Conservation (phyloP, 768 basidiomycete species). For the Melanogaster broomeanus region DNA sequence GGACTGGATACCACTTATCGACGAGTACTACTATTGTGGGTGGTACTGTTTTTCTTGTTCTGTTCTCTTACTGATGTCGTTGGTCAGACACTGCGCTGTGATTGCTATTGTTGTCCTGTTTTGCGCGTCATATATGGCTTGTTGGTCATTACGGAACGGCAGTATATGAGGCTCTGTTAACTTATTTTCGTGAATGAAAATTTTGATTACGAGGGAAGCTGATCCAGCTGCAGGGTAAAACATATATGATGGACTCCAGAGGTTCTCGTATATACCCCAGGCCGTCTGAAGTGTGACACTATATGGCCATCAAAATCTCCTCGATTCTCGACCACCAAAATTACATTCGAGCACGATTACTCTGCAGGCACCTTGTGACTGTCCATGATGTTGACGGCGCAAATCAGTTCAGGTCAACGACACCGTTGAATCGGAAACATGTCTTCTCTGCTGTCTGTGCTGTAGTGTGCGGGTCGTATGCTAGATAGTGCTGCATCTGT, state of each 20-base stretch:
- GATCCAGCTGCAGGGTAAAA: no score
- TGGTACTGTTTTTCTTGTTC: not conserved
- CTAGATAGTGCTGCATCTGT: not conserved
- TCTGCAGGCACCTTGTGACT: constrained; percentile 50
- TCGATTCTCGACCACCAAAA: not conserved
- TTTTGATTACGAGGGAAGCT: no score
- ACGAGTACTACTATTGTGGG: constrained; percentile 92
- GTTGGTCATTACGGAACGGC: not conserved
- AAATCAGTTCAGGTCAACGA: constrained; percentile 43
- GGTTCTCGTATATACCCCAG: no score
- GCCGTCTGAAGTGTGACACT: no score
- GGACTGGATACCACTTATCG: constrained; percentile 87
- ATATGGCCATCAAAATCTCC: not conserved
- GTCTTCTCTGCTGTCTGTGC: constrained; percentile 18
- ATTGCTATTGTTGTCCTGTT: constrained; percentile 13
- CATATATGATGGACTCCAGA: no score
- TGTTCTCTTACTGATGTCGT: constrained; percentile 2
- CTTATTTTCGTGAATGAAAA: not conserved
- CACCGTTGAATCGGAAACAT: constrained; percentile 23
- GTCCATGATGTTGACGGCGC: constrained; percentile 46
- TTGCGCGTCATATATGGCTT: constrained; percentile 11
- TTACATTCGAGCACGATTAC: constrained; percentile 5
- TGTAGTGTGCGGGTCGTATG: no score
- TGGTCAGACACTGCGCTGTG: constrained; percentile 46
- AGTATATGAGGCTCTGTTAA: not conserved